Percentiles rank a stretch among this genome's conserved stretches.
phyloP scores from a whole-genome alignment of 139 green algal species.

The Trebouxia sp. region DNA sequence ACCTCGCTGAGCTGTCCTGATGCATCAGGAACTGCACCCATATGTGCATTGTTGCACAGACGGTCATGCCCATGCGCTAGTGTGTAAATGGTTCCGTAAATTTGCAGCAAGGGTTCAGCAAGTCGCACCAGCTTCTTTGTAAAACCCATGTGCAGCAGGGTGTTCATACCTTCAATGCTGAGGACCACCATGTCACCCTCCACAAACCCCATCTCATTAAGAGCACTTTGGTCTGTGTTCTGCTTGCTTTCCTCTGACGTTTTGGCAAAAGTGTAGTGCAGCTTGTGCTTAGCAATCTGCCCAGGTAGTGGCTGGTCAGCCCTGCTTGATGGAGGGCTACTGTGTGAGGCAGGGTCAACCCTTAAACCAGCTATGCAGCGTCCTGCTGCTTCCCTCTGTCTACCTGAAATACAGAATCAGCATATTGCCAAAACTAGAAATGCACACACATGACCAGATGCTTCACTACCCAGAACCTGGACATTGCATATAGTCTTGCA shows the following conservation, averaged over 20 bases:
- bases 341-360: neutral
- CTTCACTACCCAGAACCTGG: too few relatives aligned
- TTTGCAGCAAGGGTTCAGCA: too few relatives aligned
- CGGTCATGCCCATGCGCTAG: too few relatives aligned
- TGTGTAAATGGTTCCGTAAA: too few relatives aligned
- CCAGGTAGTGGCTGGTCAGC: neutral
- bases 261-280: neutral
- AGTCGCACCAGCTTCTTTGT: neutral
- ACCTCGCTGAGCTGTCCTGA: too few relatives aligned
- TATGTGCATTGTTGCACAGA: too few relatives aligned
- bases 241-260: neutral
- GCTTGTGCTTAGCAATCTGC: neutral
- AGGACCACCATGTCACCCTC: conserved; percentile 70
- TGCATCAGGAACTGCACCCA: too few relatives aligned
- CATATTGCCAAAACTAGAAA: neutral
- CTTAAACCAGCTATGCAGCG: conserved; percentile 57
- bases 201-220: conserved; percentile 33
- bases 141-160: too few relatives aligned
- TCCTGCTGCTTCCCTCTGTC: conserved; percentile 57
- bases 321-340: neutral
- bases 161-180: conserved; percentile 67
- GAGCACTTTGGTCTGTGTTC: conserved; percentile 14
- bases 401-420: conserved; percentile 29
- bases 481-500: too few relatives aligned
- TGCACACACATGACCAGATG: neutral